Evolutionary conservation across 2,329 filamentous ascomycete species (phyloP).

Genomic region (Clarireedia paspali): DNA sequence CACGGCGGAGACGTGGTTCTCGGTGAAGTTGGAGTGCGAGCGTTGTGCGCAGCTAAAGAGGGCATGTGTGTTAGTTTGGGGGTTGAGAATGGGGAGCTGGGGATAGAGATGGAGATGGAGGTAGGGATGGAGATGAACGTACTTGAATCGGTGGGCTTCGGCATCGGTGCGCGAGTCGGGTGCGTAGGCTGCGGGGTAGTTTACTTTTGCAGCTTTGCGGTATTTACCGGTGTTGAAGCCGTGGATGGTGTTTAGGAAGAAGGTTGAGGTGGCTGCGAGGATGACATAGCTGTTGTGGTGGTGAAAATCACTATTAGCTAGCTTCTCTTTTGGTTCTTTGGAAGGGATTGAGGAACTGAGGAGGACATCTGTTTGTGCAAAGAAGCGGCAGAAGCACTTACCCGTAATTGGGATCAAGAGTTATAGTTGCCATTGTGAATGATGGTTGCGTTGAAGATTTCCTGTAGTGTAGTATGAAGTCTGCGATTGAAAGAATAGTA

Average conservation of each 20-base stretch:
- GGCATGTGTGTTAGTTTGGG: neutral
- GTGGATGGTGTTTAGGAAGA: conserved; percentile 52
- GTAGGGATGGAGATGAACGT: neutral
- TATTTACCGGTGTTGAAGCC: conserved; percentile 36
- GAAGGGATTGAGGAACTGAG: neutral
- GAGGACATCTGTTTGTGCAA: neutral
- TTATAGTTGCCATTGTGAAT: conserved; percentile 23
- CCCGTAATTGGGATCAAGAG: conserved; percentile 27
- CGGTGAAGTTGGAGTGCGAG: conserved; percentile 55
- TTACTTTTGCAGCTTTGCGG: conserved; percentile 46
- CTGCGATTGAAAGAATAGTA: neutral
- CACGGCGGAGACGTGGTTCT: conserved; percentile 50
- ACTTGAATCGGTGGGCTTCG: conserved; percentile 45
- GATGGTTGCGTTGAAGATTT: neutral
- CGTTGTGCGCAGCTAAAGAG: conserved; percentile 47
- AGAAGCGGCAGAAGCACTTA: conserved; percentile 12
- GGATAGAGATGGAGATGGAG: neutral
- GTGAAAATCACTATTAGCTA: conserved; percentile 37
- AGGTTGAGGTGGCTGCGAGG: conserved; percentile 45
- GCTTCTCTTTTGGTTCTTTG: neutral
- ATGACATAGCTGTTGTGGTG: conserved; percentile 49
- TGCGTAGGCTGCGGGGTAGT: conserved; percentile 51
- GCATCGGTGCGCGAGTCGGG: conserved; percentile 23
- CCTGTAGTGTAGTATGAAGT: neutral
- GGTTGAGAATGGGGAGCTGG: neutral